phyloP scores from a whole-genome alignment of 139 green algal species.

The Chlorella sp. region DNA sequence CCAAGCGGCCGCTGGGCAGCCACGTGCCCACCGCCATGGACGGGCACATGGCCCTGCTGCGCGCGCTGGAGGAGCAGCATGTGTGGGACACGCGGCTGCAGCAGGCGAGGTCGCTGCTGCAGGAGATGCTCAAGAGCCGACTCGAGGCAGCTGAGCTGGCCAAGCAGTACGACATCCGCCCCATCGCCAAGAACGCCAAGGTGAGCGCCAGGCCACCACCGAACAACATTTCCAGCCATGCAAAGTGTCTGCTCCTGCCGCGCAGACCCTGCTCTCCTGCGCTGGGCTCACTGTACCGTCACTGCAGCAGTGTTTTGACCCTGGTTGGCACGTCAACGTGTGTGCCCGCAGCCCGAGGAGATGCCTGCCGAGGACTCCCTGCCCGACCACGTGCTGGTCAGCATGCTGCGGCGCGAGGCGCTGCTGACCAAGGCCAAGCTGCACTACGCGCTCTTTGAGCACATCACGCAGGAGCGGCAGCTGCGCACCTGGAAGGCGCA shows the following conservation, averaged over 20 bases:
- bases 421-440: constrained; percentile 80
- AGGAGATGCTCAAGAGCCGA: constrained; percentile 62
- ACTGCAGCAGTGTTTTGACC: neutral
- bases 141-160: constrained; percentile 46
- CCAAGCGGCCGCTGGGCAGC: constrained; percentile 53
- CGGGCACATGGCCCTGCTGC: constrained; percentile 30
- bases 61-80: constrained; percentile 55
- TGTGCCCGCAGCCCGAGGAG: constrained; percentile 4
- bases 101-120: constrained; percentile 56
- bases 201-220: too few relatives aligned
- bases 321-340: too few relatives aligned
- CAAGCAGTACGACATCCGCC: constrained; percentile 43
- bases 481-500: constrained; percentile 46
- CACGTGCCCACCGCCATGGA: constrained; percentile 26
- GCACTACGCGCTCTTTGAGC: constrained; percentile 61
- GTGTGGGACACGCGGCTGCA: constrained; percentile 46
- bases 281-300: too few relatives aligned
- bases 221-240: too few relatives aligned
- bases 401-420: constrained; percentile 64
- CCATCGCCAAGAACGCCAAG: constrained; percentile 13
- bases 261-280: too few relatives aligned
- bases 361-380: constrained; percentile 9
- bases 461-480: constrained; percentile 39
- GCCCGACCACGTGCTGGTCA: constrained; percentile 2
- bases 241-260: too few relatives aligned